Evolutionary conservation across 225 moss, liverwort and hornwort species (phyloP).

Genomic region (Marchantia paleacea): DNA sequence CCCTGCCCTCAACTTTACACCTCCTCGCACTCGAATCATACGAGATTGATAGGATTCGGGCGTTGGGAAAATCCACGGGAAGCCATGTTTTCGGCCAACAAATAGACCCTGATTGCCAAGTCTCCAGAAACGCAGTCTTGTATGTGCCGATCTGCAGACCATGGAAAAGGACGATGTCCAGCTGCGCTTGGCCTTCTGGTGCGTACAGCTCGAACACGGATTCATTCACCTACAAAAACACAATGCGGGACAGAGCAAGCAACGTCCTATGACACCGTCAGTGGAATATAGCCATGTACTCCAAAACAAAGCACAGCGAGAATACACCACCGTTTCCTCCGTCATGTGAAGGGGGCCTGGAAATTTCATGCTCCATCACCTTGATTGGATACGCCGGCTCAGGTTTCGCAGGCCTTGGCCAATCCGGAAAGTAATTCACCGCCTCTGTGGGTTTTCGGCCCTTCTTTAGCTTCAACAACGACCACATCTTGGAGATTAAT

Average conservation of each 20-base stretch:
- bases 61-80: constrained; percentile 35
- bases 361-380: constrained; percentile 11
- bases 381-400: constrained; percentile 28
- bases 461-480: constrained; percentile 21
- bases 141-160: constrained; percentile 41
- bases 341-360: background rate
- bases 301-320: background rate
- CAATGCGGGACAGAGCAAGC: background rate
- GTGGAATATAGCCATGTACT: background rate
- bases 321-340: background rate
- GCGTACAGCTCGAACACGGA: constrained; percentile 44
- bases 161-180: constrained; percentile 48
- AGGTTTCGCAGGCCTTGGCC: constrained; percentile 28
- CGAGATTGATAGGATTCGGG: constrained; percentile 41
- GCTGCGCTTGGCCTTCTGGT: constrained; percentile 32
- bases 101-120: constrained; percentile 34
- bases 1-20: constrained; percentile 34
- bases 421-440: constrained; percentile 1
- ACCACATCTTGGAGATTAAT: constrained; percentile 19
- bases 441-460: background rate
- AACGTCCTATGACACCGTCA: background rate
- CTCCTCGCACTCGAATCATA: constrained; percentile 43
- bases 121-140: constrained; percentile 36
- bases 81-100: constrained; percentile 45
- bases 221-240: constrained; percentile 31